A percentile compares a stretch with the other conserved stretches of the same genome.
phyloP scores from a whole-genome alignment of 2,329 filamentous ascomycete species.

The Xylariomycetidae sp. region DNA sequence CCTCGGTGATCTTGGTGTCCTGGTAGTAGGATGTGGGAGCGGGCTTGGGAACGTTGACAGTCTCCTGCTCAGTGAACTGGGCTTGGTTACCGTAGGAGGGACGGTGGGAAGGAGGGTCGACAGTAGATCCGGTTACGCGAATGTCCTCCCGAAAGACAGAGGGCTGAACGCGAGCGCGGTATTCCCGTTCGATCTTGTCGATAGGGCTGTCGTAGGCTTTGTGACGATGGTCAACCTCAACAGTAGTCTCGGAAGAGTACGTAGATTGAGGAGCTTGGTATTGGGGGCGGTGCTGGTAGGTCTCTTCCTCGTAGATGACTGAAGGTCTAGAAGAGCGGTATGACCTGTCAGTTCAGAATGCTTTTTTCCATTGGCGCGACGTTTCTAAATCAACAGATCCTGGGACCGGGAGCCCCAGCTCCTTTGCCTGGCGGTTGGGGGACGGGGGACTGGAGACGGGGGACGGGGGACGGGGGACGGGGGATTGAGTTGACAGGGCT shows the following conservation, averaged over 20 bases:
- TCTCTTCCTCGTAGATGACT: slow-evolving; percentile 19
- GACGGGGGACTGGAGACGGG: too few species aligned
- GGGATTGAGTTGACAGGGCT: too few species aligned
- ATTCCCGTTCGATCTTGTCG: slow-evolving; percentile 61
- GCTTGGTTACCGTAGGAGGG: slow-evolving; percentile 31
- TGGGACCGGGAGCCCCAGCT: too few species aligned
- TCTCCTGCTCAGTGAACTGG: slow-evolving; percentile 40
- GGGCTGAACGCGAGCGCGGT: slow-evolving; percentile 54
- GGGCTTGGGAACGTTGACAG: slow-evolving; percentile 39
- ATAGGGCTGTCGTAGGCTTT: slow-evolving; percentile 44
- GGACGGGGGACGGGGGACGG: too few species aligned
- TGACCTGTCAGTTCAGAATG: slow-evolving; percentile 12
- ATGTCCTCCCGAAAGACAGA: slow-evolving; percentile 34
- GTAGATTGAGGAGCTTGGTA: slow-evolving; percentile 15
- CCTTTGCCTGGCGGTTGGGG: too few species aligned
- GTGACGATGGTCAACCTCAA: slow-evolving; percentile 57
- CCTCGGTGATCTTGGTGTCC: slow-evolving; percentile 56
- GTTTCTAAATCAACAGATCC: too few species aligned
- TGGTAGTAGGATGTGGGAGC: slow-evolving; percentile 44
- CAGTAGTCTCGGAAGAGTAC: slow-evolving; percentile 54
- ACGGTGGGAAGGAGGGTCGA: slow-evolving; percentile 25
- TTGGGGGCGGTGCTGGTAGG: slow-evolving; percentile 14
- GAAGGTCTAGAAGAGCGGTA: slow-evolving; percentile 30
- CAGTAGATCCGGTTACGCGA: slow-evolving; percentile 18
- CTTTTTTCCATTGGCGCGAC: slow-evolving; percentile 4